These are phyloP conservation scores for Kazachstania psychrophila DNA, from an alignment of 805 yeast genomes.

Conservation along the genomic window DNA sequence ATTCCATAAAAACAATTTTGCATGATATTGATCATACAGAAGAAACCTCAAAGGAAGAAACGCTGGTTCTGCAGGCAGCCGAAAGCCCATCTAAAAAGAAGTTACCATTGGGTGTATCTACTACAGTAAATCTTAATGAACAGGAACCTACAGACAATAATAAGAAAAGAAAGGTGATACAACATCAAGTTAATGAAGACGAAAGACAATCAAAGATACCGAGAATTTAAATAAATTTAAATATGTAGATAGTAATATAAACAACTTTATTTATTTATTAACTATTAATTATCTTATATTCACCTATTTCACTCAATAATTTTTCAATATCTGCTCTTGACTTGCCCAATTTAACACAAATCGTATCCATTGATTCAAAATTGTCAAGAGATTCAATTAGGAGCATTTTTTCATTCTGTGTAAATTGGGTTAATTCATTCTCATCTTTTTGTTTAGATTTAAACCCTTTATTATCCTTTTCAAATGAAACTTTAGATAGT, in stretches of 20 bases:
- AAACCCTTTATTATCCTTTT: constrained; percentile 7
- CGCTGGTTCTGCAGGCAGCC: no score
- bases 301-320: constrained; percentile 39
- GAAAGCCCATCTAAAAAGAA: not conserved
- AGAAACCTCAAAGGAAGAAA: no score
- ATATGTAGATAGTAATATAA: not conserved
- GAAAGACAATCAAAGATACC: constrained; percentile 1
- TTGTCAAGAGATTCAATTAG: constrained; percentile 41
- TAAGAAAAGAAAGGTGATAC: not conserved
- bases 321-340: constrained; percentile 47
- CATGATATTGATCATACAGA: constrained; percentile 5
- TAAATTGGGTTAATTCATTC: constrained; percentile 2
- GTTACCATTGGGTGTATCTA: no score
- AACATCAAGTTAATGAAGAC: not conserved
- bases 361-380: constrained; percentile 50
- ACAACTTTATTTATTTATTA: constrained; percentile 10
- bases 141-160: not conserved
- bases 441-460: constrained; percentile 2
- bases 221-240: not conserved
- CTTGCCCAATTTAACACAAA: constrained; percentile 59
- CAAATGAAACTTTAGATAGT: constrained; percentile 23
- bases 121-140: no score
- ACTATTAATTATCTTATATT: constrained; percentile 39
- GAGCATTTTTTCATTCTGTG: constrained; percentile 15
- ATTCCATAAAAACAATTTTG: constrained; percentile 8